phyloP scores from a whole-genome alignment of 2,329 filamentous ascomycete species.

The Penicillium crustosum region DNA sequence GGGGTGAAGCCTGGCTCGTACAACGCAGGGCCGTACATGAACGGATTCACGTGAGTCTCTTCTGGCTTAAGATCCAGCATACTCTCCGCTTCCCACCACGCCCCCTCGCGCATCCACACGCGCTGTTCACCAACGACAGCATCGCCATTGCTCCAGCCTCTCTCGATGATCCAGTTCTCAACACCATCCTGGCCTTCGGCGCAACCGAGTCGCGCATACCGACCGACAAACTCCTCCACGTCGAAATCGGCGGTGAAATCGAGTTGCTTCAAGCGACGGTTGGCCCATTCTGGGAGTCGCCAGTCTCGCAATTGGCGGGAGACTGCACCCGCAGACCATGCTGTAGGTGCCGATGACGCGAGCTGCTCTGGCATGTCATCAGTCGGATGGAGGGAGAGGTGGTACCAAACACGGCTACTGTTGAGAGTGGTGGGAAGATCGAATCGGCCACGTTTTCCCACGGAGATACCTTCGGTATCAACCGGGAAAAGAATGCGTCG shows the following conservation, averaged over 20 bases:
- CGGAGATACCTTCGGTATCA: conserved; percentile 72
- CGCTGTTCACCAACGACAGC: conserved; percentile 87
- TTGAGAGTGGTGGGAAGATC: conserved; percentile 72
- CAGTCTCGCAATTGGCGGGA: conserved; percentile 91
- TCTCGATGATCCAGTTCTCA: conserved; percentile 88
- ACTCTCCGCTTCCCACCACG: conserved; percentile 97
- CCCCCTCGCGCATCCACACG: conserved; percentile 89
- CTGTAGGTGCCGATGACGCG: conserved; percentile 65
- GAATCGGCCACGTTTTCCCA: conserved; percentile 75
- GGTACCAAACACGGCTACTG: conserved; percentile 92
- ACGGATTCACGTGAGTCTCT: conserved; percentile 48
- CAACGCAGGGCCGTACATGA: conserved; percentile 56
- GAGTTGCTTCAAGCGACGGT: conserved; percentile 82
- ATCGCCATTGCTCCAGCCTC: conserved; percentile 98
- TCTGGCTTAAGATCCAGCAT: conserved; percentile 87
- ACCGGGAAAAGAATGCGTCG: conserved; percentile 78
- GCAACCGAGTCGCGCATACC: conserved; percentile 82
- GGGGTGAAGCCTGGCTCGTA: conserved; percentile 73
- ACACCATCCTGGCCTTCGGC: conserved; percentile 88
- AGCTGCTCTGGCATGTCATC: conserved; percentile 78
- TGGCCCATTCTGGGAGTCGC: conserved; percentile 95
- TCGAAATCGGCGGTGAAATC: conserved; percentile 98
- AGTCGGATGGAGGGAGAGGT: conserved; percentile 85
- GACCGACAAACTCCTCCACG: conserved; percentile 81
- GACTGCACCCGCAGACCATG: conserved; percentile 90